Evolutionary conservation across 2,329 filamentous ascomycete genomes (phyloP), one percentile per base, ranked within the genome.

Genomic region (Sphaerulina vaccinii): DNA sequence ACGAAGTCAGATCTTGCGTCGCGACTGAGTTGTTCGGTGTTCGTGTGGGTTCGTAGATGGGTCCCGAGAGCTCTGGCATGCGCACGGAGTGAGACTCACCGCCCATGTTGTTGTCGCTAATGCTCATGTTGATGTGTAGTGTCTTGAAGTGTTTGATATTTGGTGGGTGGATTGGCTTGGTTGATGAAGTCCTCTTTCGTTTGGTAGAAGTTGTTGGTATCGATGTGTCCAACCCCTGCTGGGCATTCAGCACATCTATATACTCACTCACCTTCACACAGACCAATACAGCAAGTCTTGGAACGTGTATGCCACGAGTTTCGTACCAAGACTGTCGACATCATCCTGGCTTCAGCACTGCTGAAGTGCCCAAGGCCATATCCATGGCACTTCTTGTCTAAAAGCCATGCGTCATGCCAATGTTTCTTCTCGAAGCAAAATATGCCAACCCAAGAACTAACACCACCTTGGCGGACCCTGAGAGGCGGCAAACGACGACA

Each of bases 381-480:
- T 13, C 48, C 39, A 37, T 36, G 32, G 48, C 48, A 44, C 35
- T 16, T 42, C 48, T 50, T 44, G 22, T 39, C 19, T n/a, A 11
- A n/a, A 18, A 5, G n/a, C 22, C 18, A 23, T 44, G 39, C 48
- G 48, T 50, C 48, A 44, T 33, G 32, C 39, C n/a, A 49, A 42
- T 38, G 15, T 24, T 8, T 9, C 19, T 29, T 22, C n/a, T 38
- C 2, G 18, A 43, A 15, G 27, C 16, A 16, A 19, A 42, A 11
- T 33, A 24, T 35, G 39, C 18, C n/a, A 11, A 19, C 27, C 47
- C 47, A 43, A 50, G 48, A 35, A 22, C 15, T 19, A 11, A 29
- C 22, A 29, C 38, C 32, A 37, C 33, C 48, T 50, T 50, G 48
- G 48, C 48, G 23, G 33, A 50, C 48, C 48, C 48, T 44, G 29